Evolutionary conservation across 225 moss, liverwort and hornwort genomes (phyloP).

Genomic region (Antitrichia curtipendula): DNA sequence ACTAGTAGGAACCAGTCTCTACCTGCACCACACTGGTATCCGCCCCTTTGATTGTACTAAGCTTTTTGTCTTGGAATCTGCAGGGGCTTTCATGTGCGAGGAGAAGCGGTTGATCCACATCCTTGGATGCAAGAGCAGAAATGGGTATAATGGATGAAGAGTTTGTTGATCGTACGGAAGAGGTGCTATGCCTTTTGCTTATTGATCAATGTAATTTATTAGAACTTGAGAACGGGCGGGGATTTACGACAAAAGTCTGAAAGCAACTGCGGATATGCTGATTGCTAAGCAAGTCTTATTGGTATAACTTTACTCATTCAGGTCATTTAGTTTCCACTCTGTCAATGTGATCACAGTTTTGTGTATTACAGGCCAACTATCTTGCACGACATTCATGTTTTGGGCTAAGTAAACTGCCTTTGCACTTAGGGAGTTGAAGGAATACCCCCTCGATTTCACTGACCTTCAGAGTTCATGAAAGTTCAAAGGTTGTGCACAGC

Average conservation of each 20-base stretch:
- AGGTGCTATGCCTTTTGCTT: background rate
- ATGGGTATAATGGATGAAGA: constrained; percentile 20
- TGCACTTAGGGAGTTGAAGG: background rate
- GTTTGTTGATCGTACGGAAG: background rate
- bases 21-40: background rate
- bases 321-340: background rate
- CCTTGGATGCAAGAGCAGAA: constrained; percentile 64
- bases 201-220: background rate
- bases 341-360: background rate
- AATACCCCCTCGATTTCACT: background rate
- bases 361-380: background rate
- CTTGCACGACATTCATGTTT: background rate
- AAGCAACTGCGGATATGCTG: background rate
- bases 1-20: background rate
- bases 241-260: background rate
- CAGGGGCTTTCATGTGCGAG: constrained; percentile 60
- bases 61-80: background rate
- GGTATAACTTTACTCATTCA: background rate
- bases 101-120: constrained; percentile 58
- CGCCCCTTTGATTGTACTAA: background rate
- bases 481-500: background rate
- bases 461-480: background rate
- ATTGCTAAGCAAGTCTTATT: background rate
- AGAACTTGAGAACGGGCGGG: background rate
- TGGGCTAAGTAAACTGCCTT: background rate